A percentile compares a stretch with the other conserved stretches of the same genome.
These are phyloP conservation scores for Solanum chiquidenum DNA, from an alignment of 257 asterid species.

Conservation along the genomic window DNA sequence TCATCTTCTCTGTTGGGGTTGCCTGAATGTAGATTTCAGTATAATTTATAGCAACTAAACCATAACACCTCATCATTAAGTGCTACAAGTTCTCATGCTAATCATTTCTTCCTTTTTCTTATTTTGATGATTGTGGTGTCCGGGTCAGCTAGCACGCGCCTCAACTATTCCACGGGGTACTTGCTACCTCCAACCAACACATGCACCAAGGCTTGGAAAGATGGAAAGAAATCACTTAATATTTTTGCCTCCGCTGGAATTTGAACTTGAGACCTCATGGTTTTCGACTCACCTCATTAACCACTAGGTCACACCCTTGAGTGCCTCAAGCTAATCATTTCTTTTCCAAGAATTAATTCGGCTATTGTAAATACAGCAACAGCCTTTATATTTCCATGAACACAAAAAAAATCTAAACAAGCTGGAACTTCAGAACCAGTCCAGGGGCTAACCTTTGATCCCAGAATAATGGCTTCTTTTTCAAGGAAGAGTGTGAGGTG, in stretches of 20 bases:
- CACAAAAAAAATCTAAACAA: neutral
- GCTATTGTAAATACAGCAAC: neutral
- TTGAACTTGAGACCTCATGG: neutral
- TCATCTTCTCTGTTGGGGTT: neutral
- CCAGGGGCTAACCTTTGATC: slow-evolving; percentile 41
- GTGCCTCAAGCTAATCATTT: neutral
- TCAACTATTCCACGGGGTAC: neutral
- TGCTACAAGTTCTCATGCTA: neutral
- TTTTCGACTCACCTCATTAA: neutral
- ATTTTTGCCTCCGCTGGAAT: neutral
- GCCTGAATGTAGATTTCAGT: neutral
- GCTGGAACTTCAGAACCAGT: neutral
- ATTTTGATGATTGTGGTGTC: neutral
- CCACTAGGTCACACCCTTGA: neutral
- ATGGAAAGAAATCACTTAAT: neutral
- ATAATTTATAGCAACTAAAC: neutral
- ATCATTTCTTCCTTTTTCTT: neutral
- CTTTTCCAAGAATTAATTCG: neutral
- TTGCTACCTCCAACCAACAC: neutral
- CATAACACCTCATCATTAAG: neutral
- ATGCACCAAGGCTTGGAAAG: neutral
- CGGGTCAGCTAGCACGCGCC: neutral
- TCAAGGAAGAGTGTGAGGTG: slow-evolving; percentile 78
- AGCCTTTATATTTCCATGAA: neutral
- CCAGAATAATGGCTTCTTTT: slow-evolving; percentile 61